phyloP scores from a whole-genome alignment of 306 rosid species.

The Urtica urens region DNA sequence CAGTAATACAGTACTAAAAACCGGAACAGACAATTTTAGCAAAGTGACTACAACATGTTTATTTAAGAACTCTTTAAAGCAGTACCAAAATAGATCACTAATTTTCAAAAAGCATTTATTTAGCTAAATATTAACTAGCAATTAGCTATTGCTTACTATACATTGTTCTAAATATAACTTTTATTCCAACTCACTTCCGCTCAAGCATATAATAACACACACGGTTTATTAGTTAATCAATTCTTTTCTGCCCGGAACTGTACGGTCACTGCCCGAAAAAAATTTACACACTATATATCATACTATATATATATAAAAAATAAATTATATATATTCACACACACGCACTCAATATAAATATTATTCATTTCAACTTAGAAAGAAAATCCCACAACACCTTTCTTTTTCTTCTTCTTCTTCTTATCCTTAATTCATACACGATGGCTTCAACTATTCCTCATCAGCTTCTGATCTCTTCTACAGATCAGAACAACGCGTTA shows the following conservation, averaged over 20 bases:
- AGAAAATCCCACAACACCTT: neutral
- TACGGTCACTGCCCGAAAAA: neutral
- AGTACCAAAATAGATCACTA: neutral
- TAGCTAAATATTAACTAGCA: neutral
- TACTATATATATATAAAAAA: constrained; percentile 12
- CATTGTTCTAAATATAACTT: neutral
- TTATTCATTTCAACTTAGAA: neutral
- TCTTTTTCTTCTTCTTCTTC: constrained; percentile 9
- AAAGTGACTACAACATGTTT: neutral
- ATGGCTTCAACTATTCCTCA: constrained; percentile 25
- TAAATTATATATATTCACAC: neutral
- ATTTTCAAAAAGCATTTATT: neutral
- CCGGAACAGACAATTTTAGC: neutral
- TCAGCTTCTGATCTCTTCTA: constrained; percentile 30
- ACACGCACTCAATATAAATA: neutral
- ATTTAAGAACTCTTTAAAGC: neutral
- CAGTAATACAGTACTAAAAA: neutral
- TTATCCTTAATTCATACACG: no score
- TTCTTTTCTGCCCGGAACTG: neutral
- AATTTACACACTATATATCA: neutral
- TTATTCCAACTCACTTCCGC: neutral
- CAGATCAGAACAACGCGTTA: constrained; percentile 20
- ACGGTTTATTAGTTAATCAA: neutral
- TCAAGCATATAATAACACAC: no score
- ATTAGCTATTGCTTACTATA: neutral